Evolutionary conservation across 2,329 filamentous ascomycete genomes (phyloP), one percentile per base, ranked within the genome.

Genomic region (Coniella vitis): DNA sequence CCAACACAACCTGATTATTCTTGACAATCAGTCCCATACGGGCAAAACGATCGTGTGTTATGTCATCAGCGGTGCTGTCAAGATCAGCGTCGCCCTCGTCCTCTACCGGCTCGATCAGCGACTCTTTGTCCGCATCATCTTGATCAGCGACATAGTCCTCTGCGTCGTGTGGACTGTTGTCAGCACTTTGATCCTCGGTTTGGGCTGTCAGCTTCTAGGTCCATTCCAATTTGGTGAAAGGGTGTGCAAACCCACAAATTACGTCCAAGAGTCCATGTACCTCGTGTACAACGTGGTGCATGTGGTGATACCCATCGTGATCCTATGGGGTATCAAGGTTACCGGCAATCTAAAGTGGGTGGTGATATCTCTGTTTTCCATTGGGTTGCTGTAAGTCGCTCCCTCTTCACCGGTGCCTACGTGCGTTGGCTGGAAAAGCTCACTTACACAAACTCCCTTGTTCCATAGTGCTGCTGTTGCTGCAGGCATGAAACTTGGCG

Each of bases 301-400:
- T 19, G 48, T 53, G 10, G 10, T 53, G 2, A 39, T 53, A 2
- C 51, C 51, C 8, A 49, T 53, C 2, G 25, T 51, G 16, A 53
- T 53, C 13, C n/a, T 53, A 8, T 53, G 51, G 51, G 46, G 49
- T n/a, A 45, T 53, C 2, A 44, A 51, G 22, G 40, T 53, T 17
- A 37, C 21, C 3, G 46, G 17, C 13, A 32, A 39, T 17, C 45
- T 51, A 19, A 53, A 51, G 22, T 44, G 38, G 40, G 43, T 36
- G 20, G 48, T 53, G 8, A 41, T 53, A 9, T 40, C 39, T 8
- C 37, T 53, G 10, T 53, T 53, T 29, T 22, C 44, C 36, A 38
- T 53, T 34, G 51, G 51, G n/a, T 37, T 53, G 9, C 40, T 53
- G 51, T 53, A 21, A 53, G 51, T 48, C n/a, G 7, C 14, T 17